These are phyloP conservation scores for Capsicum pubescens DNA, from an alignment of 257 asterid genomes.

Conservation along the genomic window DNA sequence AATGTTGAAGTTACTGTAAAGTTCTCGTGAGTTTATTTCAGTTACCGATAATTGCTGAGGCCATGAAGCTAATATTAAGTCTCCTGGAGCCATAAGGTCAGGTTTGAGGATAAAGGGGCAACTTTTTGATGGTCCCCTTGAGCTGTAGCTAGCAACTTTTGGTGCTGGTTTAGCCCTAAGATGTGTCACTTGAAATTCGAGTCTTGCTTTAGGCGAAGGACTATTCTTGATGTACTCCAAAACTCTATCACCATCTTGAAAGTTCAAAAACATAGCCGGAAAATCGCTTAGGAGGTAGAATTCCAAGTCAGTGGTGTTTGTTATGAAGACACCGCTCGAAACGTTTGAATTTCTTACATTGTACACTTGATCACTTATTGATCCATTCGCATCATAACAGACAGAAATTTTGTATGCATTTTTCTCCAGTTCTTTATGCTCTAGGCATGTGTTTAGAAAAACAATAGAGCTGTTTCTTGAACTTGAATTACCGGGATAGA, in stretches of 20 bases:
- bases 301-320: slow-evolving; percentile 49
- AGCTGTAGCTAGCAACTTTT: slow-evolving; percentile 64
- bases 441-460: slow-evolving; percentile 33
- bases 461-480: slow-evolving; percentile 40
- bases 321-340: slow-evolving; percentile 55
- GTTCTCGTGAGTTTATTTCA: slow-evolving; percentile 28
- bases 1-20: slow-evolving; percentile 55
- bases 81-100: slow-evolving; percentile 69
- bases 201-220: slow-evolving; percentile 46
- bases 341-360: slow-evolving; percentile 37
- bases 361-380: slow-evolving; percentile 50
- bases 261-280: slow-evolving; percentile 52
- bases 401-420: slow-evolving; percentile 42
- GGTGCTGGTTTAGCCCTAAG: slow-evolving; percentile 62
- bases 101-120: slow-evolving; percentile 71
- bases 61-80: slow-evolving; percentile 67
- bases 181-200: slow-evolving; percentile 50
- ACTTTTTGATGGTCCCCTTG: slow-evolving; percentile 72
- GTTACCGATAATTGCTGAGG: slow-evolving; percentile 36
- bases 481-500: slow-evolving; percentile 56
- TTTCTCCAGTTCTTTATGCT: slow-evolving; percentile 35
- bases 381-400: slow-evolving; percentile 51
- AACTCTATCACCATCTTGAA: slow-evolving; percentile 47
- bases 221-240: slow-evolving; percentile 47
- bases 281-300: slow-evolving; percentile 38